Evolutionary conservation across 208 protist genomes (phyloP), one percentile per base, ranked within the genome.

Genomic region (Leptomonas seymouri): DNA sequence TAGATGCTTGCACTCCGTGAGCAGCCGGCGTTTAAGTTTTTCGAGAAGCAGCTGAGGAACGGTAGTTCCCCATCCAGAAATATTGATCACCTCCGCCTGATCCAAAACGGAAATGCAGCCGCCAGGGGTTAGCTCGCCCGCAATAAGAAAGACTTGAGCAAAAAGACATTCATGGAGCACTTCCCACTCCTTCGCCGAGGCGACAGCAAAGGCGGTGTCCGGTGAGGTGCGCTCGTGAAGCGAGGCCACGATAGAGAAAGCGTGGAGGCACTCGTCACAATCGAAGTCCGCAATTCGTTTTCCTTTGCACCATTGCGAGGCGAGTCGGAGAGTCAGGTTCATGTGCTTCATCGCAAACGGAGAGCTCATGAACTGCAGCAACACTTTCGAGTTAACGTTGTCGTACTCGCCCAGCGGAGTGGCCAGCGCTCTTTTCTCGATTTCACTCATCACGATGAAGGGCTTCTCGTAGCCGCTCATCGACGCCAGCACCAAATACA

Each of bases 101-200:
- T 87, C 85, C 20, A 93, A 58, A n/a, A 84, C 51, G 27, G 49
- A 60, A 14, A 93, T 64, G 45, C 82, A 89, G 36, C 86, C 76
- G 9, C 39, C 39, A 2, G 76, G 41, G 18, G 69, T 76, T 66
- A 90, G 71, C 23, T 75, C 51, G 39, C 51, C 51, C 1, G 68
- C 49, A 66, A 77, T 51, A 2, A 80, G 42, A 51, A 85, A 89
- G 14, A 87, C 36, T 58, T 90, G 84, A 9, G 80, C 87, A 51
- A 90, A 90, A 14, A 93, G 56, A 16, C 58, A 70, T 18, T 90
- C 80, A 66, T 85, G 86, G 27, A 89, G 48, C 34, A 44, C 28
- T 49, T 82, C 68, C 78, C 74, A 81, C 11, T 84, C 64, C 5
- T 45, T 67, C 28, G 51, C 0, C 30, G 67, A 21, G 0, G 60